Evolutionary conservation across 2,329 filamentous ascomycete species (phyloP), one percentile per base, ranked within the genome.

Genomic region (Trichoderma harzianum): DNA sequence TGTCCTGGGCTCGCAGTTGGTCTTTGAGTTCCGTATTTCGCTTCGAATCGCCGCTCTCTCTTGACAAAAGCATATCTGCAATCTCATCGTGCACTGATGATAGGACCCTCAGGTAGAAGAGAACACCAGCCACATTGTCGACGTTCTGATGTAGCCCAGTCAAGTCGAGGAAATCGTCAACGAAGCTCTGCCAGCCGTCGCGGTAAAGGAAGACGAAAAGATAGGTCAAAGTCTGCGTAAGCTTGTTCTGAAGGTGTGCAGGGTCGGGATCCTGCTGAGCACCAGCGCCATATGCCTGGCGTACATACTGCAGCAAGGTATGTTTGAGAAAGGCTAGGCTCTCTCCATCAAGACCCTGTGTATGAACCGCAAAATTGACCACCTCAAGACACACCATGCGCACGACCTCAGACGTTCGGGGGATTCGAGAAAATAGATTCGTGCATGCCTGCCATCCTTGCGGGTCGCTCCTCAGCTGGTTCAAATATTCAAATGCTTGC

Each of bases 81-180:
- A 99, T 98, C 82, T 99, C 96, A 77, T 99, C 96, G 79, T 99
- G 96, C 61, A 99, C 91, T 39, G 95, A 96, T 75, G 91, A 89
- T 61, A 98, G 87, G 74, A 98, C 90, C 66, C 95, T 92, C 70
- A 99, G 88, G 82, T 98, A 98, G 76, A 99, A 89, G 39, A 95
- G 85, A 62, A 96, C 92, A 4, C 93, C 95, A 1, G 87, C 80
- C 47, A 90, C 82, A 79, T 97, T 97, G 79, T 94, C 90, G 64
- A 86, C 84, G 75, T 88, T 89, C 74, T 89, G 87, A 28, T 88
- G 84, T 32, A 87, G 83, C 72, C 88, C 88, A 7, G 95, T 94
- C 75, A 99, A 83, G 72, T 88, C 87, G 73, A 96, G 86, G 76
- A 98, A 93, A 79, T 99, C 96, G 78, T 97, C 93, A 79, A 99